A percentile compares a stretch with the other conserved stretches of the same genome.
Conservation (phyloP, 2,329 filamentous ascomycete species). For the Epichloe aotearoae region DNA sequence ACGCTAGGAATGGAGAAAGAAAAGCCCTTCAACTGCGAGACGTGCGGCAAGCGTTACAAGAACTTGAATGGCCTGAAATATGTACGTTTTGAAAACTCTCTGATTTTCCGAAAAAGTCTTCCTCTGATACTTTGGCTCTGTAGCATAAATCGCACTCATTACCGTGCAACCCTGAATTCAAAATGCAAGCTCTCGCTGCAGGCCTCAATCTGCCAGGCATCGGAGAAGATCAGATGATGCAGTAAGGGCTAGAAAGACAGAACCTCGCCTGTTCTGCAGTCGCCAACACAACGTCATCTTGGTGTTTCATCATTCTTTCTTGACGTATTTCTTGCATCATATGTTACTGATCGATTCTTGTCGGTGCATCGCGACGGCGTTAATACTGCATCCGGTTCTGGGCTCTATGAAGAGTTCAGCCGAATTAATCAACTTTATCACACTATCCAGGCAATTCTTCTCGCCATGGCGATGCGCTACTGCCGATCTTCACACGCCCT, state of each 20-base stretch:
- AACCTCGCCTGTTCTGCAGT: not conserved
- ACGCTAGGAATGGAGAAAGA: conserved; percentile 99
- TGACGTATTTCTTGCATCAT: not conserved
- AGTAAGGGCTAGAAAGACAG: conserved; percentile 12
- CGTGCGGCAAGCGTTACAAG: conserved; percentile 97
- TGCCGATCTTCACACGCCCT: not conserved
- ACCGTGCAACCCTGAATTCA: conserved; percentile 74
- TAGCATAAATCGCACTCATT: conserved; percentile 71
- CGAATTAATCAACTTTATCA: not conserved
- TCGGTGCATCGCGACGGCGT: conserved; percentile 7
- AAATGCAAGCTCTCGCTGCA: conserved; percentile 31
- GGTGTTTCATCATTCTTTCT: not conserved
- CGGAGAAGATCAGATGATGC: conserved; percentile 30
- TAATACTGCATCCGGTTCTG: not conserved
- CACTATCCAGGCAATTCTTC: not conserved
- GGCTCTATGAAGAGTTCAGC: not conserved
- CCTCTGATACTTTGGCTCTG: conserved; percentile 18
- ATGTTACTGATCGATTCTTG: not conserved
- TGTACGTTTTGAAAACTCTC: conserved; percentile 31
- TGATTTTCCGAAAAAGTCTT: not conserved
- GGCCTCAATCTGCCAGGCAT: conserved; percentile 30
- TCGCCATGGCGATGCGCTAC: not conserved
- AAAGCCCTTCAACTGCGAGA: conserved; percentile 95
- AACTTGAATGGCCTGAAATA: conserved; percentile 98
- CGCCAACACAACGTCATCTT: not conserved